phyloP scores from a whole-genome alignment of 2,329 filamentous ascomycete genomes.

The Penicillium oxalicum region DNA sequence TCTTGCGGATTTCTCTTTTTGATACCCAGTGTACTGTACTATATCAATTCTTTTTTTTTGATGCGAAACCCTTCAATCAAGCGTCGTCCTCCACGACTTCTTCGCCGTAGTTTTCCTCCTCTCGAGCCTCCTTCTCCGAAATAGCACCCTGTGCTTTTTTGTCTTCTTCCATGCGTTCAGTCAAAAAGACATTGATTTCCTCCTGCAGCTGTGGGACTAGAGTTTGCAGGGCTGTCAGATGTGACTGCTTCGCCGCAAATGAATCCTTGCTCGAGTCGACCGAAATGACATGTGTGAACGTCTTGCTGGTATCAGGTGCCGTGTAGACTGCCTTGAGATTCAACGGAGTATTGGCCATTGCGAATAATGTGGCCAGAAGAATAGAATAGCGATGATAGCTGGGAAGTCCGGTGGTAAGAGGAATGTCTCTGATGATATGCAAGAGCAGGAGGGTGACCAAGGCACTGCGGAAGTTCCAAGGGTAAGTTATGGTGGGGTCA shows the following conservation, averaged over 20 bases:
- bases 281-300: constrained; percentile 30
- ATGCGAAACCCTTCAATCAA: constrained; percentile 13
- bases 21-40: constrained; percentile 35
- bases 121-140: constrained; percentile 37
- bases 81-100: constrained; percentile 66
- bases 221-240: constrained; percentile 47
- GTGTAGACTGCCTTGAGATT: constrained; percentile 25
- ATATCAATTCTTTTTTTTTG: constrained; percentile 14
- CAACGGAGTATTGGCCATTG: constrained; percentile 6
- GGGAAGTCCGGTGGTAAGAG: too few relatives aligned
- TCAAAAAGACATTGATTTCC: constrained; percentile 55
- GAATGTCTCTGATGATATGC: neutral
- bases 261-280: constrained; percentile 14
- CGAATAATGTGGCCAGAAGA: neutral
- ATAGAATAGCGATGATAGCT: neutral
- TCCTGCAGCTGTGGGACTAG: constrained; percentile 49
- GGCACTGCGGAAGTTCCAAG: neutral
- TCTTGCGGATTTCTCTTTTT: constrained; percentile 33
- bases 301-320: constrained; percentile 25
- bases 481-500: constrained; percentile 1
- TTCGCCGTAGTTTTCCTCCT: constrained; percentile 70
- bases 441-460: neutral
- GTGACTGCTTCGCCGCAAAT: constrained; percentile 45
- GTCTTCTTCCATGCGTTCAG: constrained; percentile 57
- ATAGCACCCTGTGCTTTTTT: constrained; percentile 39